Percentiles rank a stretch among this genome's conserved stretches.
Evolutionary conservation across 345 rosid genomes (phyloP).

Genomic region (Erysimum cheiranthoides): DNA sequence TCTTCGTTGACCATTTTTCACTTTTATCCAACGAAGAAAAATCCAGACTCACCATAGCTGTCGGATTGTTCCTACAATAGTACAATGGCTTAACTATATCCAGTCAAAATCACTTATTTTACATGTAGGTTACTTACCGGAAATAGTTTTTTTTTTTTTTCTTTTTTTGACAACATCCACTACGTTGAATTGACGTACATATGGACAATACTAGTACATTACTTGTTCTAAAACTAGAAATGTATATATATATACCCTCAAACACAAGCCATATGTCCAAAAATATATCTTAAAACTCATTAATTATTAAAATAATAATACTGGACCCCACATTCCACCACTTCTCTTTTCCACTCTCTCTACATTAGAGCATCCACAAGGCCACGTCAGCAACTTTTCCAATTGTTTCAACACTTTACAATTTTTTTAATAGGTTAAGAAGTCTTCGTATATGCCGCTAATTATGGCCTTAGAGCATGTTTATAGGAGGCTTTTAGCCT

Average conservation of each 20-base stretch:
- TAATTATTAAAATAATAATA: too few relatives aligned
- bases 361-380: too few relatives aligned
- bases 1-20: constrained; percentile 19
- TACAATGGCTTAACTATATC: not conserved
- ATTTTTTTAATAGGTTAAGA: too few relatives aligned
- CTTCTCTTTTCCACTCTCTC: too few relatives aligned
- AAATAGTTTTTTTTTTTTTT: not conserved
- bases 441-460: too few relatives aligned
- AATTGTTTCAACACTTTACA: too few relatives aligned
- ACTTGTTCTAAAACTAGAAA: not conserved
- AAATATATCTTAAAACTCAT: too few relatives aligned
- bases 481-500: too few relatives aligned
- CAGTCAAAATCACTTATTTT: constrained; percentile 7
- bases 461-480: too few relatives aligned
- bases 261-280: too few relatives aligned
- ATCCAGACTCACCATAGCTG: constrained; percentile 6
- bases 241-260: not conserved
- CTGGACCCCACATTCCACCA: too few relatives aligned
- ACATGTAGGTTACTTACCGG: not conserved
- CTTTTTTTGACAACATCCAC: not conserved
- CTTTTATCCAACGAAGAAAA: constrained; percentile 13
- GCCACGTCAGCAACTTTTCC: too few relatives aligned
- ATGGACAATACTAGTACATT: not conserved
- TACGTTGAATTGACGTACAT: not conserved
- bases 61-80: not conserved